A percentile compares a stretch with the other conserved stretches of the same genome.
phyloP scores from a whole-genome alignment of 73 alveolate species.

The Tetrahymena borealis region DNA sequence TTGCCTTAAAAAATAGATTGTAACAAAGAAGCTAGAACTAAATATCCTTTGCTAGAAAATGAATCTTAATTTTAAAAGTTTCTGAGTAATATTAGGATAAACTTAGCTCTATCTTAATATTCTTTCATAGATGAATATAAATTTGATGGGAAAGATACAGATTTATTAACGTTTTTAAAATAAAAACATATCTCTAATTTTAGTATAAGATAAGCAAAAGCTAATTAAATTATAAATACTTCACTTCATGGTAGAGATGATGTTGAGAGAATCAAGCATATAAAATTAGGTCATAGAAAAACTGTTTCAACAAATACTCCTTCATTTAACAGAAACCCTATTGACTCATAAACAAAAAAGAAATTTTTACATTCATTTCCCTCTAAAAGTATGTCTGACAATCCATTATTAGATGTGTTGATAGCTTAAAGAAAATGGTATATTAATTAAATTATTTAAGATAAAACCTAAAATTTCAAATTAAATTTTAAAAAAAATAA shows the following conservation, averaged over 20 bases:
- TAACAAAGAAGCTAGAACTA: not conserved
- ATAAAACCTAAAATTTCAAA: not conserved
- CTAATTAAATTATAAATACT: not conserved
- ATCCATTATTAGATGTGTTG: not conserved
- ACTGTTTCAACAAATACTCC: not conserved
- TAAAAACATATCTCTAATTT: not conserved
- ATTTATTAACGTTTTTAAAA: not conserved
- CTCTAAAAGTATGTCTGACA: not conserved
- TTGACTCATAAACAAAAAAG: too few species aligned
- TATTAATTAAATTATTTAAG: not conserved
- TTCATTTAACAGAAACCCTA: not conserved
- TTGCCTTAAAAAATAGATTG: not conserved
- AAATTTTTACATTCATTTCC: not conserved
- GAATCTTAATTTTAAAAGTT: not conserved
- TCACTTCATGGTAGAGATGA: not conserved
- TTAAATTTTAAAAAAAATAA: not conserved
- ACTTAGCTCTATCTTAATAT: not conserved
- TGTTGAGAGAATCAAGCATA: too few species aligned
- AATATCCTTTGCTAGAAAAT: not conserved
- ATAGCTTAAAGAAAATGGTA: not conserved
- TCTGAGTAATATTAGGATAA: not conserved
- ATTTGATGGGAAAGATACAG: not conserved
- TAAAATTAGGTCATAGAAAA: too few species aligned
- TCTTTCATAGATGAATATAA: not conserved
- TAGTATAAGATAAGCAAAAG: not conserved